Base-by-base conservation (phyloP, 306 rosid species). In the Styphnolobium japonicum region DNA sequence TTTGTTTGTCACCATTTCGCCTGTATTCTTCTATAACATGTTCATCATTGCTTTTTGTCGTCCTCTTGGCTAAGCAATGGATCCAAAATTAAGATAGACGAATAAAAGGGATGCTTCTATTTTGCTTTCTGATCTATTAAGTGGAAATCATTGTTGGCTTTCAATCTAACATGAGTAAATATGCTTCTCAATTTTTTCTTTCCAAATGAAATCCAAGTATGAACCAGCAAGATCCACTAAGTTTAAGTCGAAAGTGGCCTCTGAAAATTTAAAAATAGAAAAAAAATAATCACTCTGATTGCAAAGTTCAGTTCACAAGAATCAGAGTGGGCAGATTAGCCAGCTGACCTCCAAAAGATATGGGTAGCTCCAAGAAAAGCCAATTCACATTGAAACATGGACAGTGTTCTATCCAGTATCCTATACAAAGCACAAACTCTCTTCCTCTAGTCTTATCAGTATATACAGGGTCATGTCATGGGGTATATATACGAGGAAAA, bases 21-120 rank as follows among this genome's bases (percentile, higher is more conserved):
- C 53, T 40, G 19, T 42, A 6, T 10, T 42, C 15, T 31, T 68
- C 16, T 67, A 66, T 56, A 0, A 29, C 33, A 29, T 4, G 33
- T 29, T 29, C 33, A 2, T 29, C 33, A 29, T 4, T 29, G 2
- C 33, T 29, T 29, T 29, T 29, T 29, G n/a, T 4, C 33, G 33
- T 69, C 67, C 57, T 67, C 71, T 10, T 46, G 33, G 29, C 43
- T 8, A 78, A 67, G 48, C 7, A 34, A 61, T 67, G 84, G 31
- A 67, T 62, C 82, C 40, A 15, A 15, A 29, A 52, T 23, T 7
- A 61, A 71, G 67, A 77, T 11, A 7, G 7, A 34, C 12, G 37
- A 36, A 29, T 46, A 40, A 71, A 12, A 19, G 15, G 7, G 19
- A 2, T 18, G 14, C 25, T 9, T 72, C 21, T 16, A 3, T 42